A percentile compares a stretch with the other conserved stretches of the same genome.
These are phyloP conservation scores for Pseudonectria buxi DNA, from an alignment of 2,329 filamentous ascomycete species.

Conservation along the genomic window DNA sequence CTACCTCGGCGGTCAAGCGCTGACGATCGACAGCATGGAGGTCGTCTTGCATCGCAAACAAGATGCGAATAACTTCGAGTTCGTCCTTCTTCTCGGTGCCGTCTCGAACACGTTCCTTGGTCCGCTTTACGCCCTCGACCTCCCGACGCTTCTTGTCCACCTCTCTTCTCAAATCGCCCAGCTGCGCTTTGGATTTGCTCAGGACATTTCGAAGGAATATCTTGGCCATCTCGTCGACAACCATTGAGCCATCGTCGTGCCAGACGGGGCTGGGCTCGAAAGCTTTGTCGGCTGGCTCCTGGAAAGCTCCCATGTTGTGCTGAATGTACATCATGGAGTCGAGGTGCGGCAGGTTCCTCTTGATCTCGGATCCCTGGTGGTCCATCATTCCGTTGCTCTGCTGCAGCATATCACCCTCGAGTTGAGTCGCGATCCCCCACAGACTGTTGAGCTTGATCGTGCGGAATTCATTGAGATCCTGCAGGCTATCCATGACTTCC, in stretches of 20 bases:
- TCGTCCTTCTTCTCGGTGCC: constrained; percentile 87
- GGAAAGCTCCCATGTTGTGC: constrained; percentile 77
- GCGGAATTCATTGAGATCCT: constrained; percentile 87
- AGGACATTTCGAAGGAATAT: constrained; percentile 88
- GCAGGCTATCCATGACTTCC: constrained; percentile 84
- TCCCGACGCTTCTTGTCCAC: constrained; percentile 82
- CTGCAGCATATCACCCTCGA: constrained; percentile 74
- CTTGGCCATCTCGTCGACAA: constrained; percentile 80
- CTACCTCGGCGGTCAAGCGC: constrained; percentile 82
- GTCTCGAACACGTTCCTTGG: constrained; percentile 70
- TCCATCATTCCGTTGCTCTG: constrained; percentile 67
- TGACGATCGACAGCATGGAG: constrained; percentile 79
- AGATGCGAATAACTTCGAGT: constrained; percentile 72
- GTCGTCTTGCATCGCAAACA: constrained; percentile 78
- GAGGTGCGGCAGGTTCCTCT: constrained; percentile 77
- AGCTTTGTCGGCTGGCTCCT: constrained; percentile 74
- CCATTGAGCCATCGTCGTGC: constrained; percentile 86
- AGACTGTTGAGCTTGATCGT: constrained; percentile 76
- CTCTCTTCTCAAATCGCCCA: constrained; percentile 73
- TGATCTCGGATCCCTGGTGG: constrained; percentile 71
- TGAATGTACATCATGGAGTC: constrained; percentile 98
- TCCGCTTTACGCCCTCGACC: constrained; percentile 67
- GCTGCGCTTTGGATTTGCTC: constrained; percentile 78
- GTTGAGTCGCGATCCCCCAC: constrained; percentile 72
- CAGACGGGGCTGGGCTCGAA: constrained; percentile 96